A percentile compares a stretch with the other conserved stretches of the same genome.
Conservation (phyloP, 192 early-diverging fungal genomes). For the Coemansia sp. region DNA sequence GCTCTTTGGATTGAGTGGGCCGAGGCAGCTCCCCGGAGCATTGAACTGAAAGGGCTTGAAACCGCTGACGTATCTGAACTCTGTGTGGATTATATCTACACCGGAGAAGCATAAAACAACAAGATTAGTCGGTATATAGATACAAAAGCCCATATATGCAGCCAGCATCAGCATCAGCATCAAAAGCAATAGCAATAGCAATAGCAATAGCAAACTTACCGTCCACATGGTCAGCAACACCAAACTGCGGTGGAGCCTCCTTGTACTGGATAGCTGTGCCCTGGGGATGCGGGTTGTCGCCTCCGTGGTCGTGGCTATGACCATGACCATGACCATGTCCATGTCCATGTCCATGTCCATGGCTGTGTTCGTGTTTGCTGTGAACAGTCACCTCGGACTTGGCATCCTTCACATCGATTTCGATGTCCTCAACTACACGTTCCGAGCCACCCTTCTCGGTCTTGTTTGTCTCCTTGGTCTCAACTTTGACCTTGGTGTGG, state of each 20-base stretch:
- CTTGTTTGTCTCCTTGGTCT: conserved; percentile 12
- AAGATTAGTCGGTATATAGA: neutral
- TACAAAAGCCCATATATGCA: neutral
- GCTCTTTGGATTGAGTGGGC: conserved; percentile 18
- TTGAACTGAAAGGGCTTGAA: conserved; percentile 56
- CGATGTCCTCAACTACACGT: neutral
- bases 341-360: conserved; percentile 20
- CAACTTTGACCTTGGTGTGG: neutral
- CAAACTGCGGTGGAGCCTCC: conserved; percentile 52
- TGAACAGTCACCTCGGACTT: neutral
- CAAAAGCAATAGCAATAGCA: neutral
- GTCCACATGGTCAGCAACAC: conserved; percentile 50
- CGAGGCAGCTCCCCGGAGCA: conserved; percentile 55
- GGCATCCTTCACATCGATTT: neutral
- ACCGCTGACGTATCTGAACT: conserved; percentile 50
- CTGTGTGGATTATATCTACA: conserved; percentile 52
- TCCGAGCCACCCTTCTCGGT: neutral
- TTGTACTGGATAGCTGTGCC: conserved; percentile 45
- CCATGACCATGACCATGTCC: conserved; percentile 25
- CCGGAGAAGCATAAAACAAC: neutral
- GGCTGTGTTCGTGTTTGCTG: conserved; percentile 9
- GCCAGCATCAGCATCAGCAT: neutral
- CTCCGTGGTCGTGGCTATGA: conserved; percentile 25
- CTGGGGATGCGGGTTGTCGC: conserved; percentile 28
- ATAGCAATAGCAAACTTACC: conserved; percentile 23